Percentiles rank a stretch among this genome's conserved stretches.
phyloP scores from a whole-genome alignment of 2,329 filamentous ascomycete species.

The Cercospora sesami region DNA sequence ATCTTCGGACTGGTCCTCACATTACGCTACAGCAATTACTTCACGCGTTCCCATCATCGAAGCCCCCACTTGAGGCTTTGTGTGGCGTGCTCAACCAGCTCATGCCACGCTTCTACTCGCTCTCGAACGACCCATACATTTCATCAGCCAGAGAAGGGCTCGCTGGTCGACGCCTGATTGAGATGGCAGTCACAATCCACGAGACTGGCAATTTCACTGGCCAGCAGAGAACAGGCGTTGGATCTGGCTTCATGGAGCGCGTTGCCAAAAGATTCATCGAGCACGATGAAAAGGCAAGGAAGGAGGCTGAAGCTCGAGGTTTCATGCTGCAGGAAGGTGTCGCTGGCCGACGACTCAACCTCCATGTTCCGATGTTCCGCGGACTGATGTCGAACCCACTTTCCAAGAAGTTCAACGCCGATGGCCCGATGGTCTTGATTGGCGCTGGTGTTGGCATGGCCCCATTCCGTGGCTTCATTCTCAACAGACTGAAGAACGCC shows the following conservation, averaged over 20 bases:
- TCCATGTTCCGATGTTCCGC: constrained; percentile 95
- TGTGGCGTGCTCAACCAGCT: constrained; percentile 79
- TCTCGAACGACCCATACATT: constrained; percentile 92
- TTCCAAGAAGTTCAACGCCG: constrained; percentile 84
- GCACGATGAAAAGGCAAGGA: constrained; percentile 62
- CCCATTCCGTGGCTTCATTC: constrained; percentile 95
- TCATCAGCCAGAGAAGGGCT: constrained; percentile 68
- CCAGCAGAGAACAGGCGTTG: constrained; percentile 71
- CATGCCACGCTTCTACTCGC: constrained; percentile 98
- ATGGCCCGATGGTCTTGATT: constrained; percentile 96
- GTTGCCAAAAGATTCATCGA: constrained; percentile 72
- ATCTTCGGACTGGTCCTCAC: constrained; percentile 82
- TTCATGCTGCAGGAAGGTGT: constrained; percentile 41
- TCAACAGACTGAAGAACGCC: constrained; percentile 87
- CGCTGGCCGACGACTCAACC: constrained; percentile 49
- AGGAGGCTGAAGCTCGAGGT: constrained; percentile 44
- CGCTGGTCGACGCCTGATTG: constrained; percentile 75
- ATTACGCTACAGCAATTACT: constrained; percentile 83
- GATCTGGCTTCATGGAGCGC: constrained; percentile 90
- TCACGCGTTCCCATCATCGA: constrained; percentile 85
- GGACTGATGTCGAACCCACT: constrained; percentile 97
- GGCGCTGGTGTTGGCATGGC: constrained; percentile 96
- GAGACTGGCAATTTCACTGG: constrained; percentile 77
- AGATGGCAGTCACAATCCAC: constrained; percentile 96
- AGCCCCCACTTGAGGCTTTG: constrained; percentile 80